Base-by-base conservation (phyloP, 257 asterid species). In the Capsicum pubescens region DNA sequence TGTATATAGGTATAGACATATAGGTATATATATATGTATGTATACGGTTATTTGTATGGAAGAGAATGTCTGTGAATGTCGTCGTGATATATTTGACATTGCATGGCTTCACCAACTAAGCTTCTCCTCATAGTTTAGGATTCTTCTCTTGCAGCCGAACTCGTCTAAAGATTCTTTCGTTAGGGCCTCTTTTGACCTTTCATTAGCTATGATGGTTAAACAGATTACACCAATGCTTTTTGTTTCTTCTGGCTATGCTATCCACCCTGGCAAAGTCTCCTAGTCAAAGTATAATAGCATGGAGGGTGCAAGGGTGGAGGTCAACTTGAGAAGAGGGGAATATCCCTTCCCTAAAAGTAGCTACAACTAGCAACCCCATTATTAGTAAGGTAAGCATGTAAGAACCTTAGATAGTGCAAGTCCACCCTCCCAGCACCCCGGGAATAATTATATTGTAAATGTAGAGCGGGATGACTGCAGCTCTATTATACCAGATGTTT, bases 141-240 rank as follows among this genome's bases (percentile, higher is more conserved):
- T 44, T 56, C 17, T 71, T 42, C 19, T 21, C 81, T 52, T 63
- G 52, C 46, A 8, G 48, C 32, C 81, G 10, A 52, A 76, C 63
- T 21, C 39, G n/a, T 26, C 21, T 13, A 76, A 54, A 52, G 44
- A 26, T 76, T 76, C 61, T 52, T 52, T 26, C 63, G 26, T 10
- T 26, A 14, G 81, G 63, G 48, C 48, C 81, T 76, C 63, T 61
- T 26, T 76, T 52, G 46, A 52, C 63, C 63, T 74, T 74, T 50
- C 13, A 12, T 76, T 76, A 52, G 26, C 46, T 21, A 26, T 8
- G 5, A 26, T 26, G 32, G 59, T 26, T 74, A 76, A 52, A 13
- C 48, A 76, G 39, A 21, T 72, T 76, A 14, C 63, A 21, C 4
- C 61, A 52, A 8, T 52, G 63, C 26, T 7, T 76, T 52, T 76